Conservation (phyloP, 129 eudicot genomes). For the Ambrosia trifida region DNA sequence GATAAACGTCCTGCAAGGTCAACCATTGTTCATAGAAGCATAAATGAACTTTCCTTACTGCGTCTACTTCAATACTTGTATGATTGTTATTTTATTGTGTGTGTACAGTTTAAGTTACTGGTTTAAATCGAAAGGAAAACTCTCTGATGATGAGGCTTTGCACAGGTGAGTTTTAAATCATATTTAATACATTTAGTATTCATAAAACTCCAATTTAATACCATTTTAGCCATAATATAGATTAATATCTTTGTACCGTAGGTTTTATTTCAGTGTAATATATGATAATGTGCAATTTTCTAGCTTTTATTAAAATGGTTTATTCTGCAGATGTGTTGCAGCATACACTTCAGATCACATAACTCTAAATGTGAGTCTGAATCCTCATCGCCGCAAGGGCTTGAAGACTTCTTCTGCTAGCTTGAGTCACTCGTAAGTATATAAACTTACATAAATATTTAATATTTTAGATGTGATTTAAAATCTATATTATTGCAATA, state of each 20-base stretch:
- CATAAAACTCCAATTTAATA: not conserved
- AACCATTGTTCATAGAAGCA: constrained; percentile 4
- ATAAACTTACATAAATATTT: not conserved
- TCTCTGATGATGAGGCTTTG: constrained; percentile 87
- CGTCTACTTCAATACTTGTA: not conserved
- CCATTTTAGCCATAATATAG: not conserved
- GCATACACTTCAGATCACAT: constrained; percentile 84
- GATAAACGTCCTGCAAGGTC: constrained; percentile 85
- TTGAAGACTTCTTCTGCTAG: constrained; percentile 58
- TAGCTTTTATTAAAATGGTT: not conserved
- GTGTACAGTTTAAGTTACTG: constrained; percentile 73
- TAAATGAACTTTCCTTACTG: not conserved
- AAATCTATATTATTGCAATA: no score
- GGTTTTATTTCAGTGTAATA: not conserved
- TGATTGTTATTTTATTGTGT: constrained; percentile 13
- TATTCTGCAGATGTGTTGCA: constrained; percentile 64
- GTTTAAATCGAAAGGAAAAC: constrained; percentile 88
- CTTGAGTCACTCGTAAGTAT: constrained; percentile 84
- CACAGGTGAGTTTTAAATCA: constrained; percentile 59
- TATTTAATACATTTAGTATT: constrained; percentile 1
- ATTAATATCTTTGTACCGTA: not conserved
- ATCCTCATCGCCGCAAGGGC: constrained; percentile 78
- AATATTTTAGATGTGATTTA: not conserved
- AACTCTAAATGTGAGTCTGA: constrained; percentile 57
- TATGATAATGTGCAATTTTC: not conserved